phyloP scores from a whole-genome alignment of 805 yeast species.

The Spathaspora passalidarum region DNA sequence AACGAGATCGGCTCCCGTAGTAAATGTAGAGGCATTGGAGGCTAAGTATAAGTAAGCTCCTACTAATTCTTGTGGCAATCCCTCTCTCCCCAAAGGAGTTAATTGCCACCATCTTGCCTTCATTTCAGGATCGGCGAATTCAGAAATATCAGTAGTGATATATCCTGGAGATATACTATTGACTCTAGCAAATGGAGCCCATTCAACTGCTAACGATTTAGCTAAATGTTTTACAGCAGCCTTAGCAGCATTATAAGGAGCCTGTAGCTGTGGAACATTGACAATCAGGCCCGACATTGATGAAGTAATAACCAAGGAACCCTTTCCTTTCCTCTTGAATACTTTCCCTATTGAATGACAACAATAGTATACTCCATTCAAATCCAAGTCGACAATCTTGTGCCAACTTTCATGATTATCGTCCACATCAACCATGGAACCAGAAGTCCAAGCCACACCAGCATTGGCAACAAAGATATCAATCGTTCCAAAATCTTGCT shows the following conservation, averaged over 20 bases:
- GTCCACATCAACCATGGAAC: slow-evolving; percentile 43
- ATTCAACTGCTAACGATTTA: slow-evolving; percentile 44
- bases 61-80: slow-evolving; percentile 40
- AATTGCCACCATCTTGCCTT: slow-evolving; percentile 38
- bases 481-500: slow-evolving; percentile 70
- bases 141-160: slow-evolving; percentile 38
- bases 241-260: slow-evolving; percentile 47
- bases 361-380: slow-evolving; percentile 42
- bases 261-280: slow-evolving; percentile 44
- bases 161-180: slow-evolving; percentile 45
- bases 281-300: slow-evolving; percentile 49
- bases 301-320: slow-evolving; percentile 44
- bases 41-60: slow-evolving; percentile 46
- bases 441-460: slow-evolving; percentile 79
- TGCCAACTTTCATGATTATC: slow-evolving; percentile 31
- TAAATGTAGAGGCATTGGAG: slow-evolving; percentile 41
- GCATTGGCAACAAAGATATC: slow-evolving; percentile 89
- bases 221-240: slow-evolving; percentile 44
- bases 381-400: slow-evolving; percentile 37
- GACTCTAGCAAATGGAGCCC: slow-evolving; percentile 47
- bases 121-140: slow-evolving; percentile 30
- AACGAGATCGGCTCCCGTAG: slow-evolving; percentile 44
- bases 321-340: slow-evolving; percentile 36
- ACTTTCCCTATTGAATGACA: slow-evolving; percentile 41
- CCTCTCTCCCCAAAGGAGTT: slow-evolving; percentile 48